Base-by-base conservation (phyloP, 768 basidiomycete genomes). In the Amyloporia xantha region DNA sequence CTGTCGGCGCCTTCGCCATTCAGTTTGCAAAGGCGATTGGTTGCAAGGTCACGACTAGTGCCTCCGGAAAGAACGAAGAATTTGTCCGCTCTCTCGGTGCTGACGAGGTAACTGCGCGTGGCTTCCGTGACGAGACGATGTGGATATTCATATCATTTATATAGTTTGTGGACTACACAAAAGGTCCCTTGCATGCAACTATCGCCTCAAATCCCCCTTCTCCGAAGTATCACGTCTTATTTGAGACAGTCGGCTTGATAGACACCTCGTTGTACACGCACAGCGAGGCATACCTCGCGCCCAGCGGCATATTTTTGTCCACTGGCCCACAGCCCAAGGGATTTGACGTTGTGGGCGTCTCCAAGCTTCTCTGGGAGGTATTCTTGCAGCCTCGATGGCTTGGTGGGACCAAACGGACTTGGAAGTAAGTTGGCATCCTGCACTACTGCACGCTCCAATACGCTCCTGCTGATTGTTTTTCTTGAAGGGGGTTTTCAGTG, bases 1-100 rank as follows among this genome's bases (percentile, higher is more conserved):
- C 79, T 11, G 82, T 87, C 1, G 87, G 86, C 4, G 67, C 72
- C n/a, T 76, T 75, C 54, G 86, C 83, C 1, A 82, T 89, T 41
- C 84, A 88, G 61, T 60, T 88, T 10, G 84, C 86, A 6, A 89
- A 87, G 59, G 72, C 76, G 1, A 70, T 68, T 52, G 82, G 82
- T 2, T 77, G 78, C 48, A 67, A 53, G 2, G 84, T 88, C 4
- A 68, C 76, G 1, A 76, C 77, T 0, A 78, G 73, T 26, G 83
- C 81, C 7, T 86, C 83, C 2, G 69, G 60, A 1, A 76, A 71
- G 61, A 87, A 86, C 51, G 74, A 77, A 39, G 70, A 71, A 4
- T 76, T 79, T 44, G 78, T 87, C 33, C 74, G 72, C 10, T 55
- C 56, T 1, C 55, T 82, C 26, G 87, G 88, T 20, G 86, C 81